phyloP scores from a whole-genome alignment of 1,139 yeast genomes.

The Debaryomyces sp. region DNA sequence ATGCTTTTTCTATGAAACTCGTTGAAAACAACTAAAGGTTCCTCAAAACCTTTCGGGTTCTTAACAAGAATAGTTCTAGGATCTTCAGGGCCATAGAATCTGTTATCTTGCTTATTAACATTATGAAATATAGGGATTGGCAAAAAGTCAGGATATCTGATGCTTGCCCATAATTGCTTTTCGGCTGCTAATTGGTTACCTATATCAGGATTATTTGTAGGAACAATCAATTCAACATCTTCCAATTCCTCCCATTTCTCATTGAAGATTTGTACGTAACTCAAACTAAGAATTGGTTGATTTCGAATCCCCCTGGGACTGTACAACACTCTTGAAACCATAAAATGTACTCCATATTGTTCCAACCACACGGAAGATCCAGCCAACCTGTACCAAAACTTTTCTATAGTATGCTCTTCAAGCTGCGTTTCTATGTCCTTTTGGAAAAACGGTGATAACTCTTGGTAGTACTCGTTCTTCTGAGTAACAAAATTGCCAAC shows the following conservation, averaged over 20 bases:
- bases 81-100: constrained; percentile 45
- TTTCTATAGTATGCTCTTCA: constrained; percentile 16
- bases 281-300: constrained; percentile 27
- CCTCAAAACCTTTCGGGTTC: constrained; percentile 35
- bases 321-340: constrained; percentile 34
- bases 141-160: constrained; percentile 32
- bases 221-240: constrained; percentile 24
- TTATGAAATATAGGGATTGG: constrained; percentile 36
- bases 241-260: constrained; percentile 31
- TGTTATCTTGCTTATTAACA: constrained; percentile 15
- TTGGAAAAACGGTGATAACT: constrained; percentile 21
- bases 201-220: constrained; percentile 23
- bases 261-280: constrained; percentile 29
- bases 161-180: constrained; percentile 7
- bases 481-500: constrained; percentile 13
- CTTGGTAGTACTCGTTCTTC: constrained; percentile 16
- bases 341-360: constrained; percentile 34
- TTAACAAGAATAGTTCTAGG: constrained; percentile 37
- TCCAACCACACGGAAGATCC: constrained; percentile 38
- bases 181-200: constrained; percentile 13
- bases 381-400: constrained; percentile 35
- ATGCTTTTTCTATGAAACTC: constrained; percentile 29
- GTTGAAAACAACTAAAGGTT: constrained; percentile 39
- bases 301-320: constrained; percentile 23
- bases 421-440: constrained; percentile 22